Conservation (phyloP, 331 rosid species). For the Phaseolus coccineus region DNA sequence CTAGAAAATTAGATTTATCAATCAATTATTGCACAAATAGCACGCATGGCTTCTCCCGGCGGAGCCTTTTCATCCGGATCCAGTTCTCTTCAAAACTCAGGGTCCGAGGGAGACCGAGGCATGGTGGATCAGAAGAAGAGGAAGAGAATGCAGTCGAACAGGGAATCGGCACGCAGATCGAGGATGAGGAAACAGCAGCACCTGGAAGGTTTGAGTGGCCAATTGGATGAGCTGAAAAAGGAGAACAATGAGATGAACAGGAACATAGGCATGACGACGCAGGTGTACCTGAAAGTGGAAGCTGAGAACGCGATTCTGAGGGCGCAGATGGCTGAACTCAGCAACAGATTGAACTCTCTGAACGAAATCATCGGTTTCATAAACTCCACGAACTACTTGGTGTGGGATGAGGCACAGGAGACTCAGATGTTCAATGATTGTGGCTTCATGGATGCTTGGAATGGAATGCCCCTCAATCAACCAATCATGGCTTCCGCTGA, state of each 20-base stretch:
- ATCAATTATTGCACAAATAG: neutral
- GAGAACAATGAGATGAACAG: slow-evolving; percentile 58
- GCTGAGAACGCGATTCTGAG: slow-evolving; percentile 68
- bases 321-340: slow-evolving; percentile 73
- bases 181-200: slow-evolving; percentile 77
- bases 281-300: slow-evolving; percentile 58
- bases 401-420: slow-evolving; percentile 35
- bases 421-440: slow-evolving; percentile 47
- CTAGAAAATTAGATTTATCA: neutral
- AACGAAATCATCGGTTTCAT: slow-evolving; percentile 60
- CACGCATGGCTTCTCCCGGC: slow-evolving; percentile 60
- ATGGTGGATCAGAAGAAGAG: slow-evolving; percentile 67
- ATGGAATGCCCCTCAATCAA: slow-evolving; percentile 51
- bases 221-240: slow-evolving; percentile 55
- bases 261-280: slow-evolving; percentile 51
- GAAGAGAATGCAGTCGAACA: slow-evolving; percentile 75
- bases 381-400: slow-evolving; percentile 43
- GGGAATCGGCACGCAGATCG: slow-evolving; percentile 81
- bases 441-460: slow-evolving; percentile 58
- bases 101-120: slow-evolving; percentile 59
- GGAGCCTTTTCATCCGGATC: slow-evolving; percentile 60
- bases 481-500: slow-evolving; percentile 57
- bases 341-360: slow-evolving; percentile 61
- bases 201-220: slow-evolving; percentile 52
- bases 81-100: slow-evolving; percentile 53